Evolutionary conservation across 306 rosid species (phyloP).

Genomic region (Abrus precatorius): DNA sequence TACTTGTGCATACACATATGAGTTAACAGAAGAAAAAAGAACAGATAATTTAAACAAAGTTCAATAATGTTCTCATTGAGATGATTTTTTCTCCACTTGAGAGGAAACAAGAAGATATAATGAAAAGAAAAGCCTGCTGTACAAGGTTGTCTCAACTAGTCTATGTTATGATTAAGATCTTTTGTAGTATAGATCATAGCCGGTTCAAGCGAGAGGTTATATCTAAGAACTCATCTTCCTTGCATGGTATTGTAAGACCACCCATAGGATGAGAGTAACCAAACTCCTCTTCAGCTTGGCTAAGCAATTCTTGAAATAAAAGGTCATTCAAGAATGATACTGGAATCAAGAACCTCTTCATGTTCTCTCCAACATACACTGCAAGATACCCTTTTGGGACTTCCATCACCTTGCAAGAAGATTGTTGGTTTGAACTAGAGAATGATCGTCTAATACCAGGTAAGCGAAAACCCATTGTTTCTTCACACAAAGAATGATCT

Average conservation of each 20-base stretch:
- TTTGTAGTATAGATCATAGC: conserved; percentile 1
- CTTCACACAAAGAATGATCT: background rate
- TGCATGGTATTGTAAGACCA: conserved; percentile 13
- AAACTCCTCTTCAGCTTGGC: background rate
- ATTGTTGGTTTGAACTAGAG: conserved; percentile 12
- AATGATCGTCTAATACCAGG: conserved; percentile 41
- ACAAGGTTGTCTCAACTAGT: conserved; percentile 36
- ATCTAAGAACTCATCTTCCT: conserved; percentile 51
- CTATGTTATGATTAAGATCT: background rate
- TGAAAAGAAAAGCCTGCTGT: background rate
- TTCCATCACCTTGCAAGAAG: conserved; percentile 12
- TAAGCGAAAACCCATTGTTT: conserved; percentile 48
- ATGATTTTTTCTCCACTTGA: background rate
- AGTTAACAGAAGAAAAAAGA: background rate
- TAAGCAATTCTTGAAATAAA: background rate
- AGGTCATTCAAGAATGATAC: background rate
- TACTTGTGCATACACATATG: background rate
- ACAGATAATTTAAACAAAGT: background rate
- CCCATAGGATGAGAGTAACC: background rate
- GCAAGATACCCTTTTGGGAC: conserved; percentile 60
- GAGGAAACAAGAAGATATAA: conserved; percentile 3
- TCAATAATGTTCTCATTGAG: background rate
- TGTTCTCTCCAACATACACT: conserved; percentile 61
- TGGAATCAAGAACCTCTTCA: conserved; percentile 55
- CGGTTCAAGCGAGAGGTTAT: conserved; percentile 42